Base-by-base conservation (phyloP, 768 basidiomycete genomes). In the Podaxis sp. region DNA sequence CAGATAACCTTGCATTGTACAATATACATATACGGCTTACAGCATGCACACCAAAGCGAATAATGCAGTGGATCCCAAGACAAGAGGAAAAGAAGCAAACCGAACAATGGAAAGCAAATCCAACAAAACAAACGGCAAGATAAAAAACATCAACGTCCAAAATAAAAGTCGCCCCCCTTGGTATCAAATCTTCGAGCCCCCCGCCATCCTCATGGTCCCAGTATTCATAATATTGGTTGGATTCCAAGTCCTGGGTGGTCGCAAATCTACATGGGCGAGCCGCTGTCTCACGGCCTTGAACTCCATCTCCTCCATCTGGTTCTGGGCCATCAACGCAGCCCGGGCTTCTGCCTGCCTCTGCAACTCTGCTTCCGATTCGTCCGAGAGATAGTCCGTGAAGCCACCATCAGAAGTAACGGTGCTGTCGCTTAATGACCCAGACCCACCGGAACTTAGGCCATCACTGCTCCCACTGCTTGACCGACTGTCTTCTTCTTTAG, bases 381-480 rank as follows among this genome's bases (percentile, higher is more conserved):
- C 92, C n/a, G 92, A 93, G 33, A 93, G 76, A 72, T 95, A 95
- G 72, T 95, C 93, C 12, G 93, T 95, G 70, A 95, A 95, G 15
- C 86, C 91, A 12, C 92, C 92, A 67, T 93, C 92, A 8, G 92
- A 93, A 3, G 88, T 92, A 61, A 93, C 82, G 3, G 93, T 93
- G 63, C 85, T 85, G 71, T 90, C 89, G 2, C 88, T 86, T 70
- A 85, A 67, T 19, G 87, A 88, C 40, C 86, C 84, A 53, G 82
- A 63, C 36, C 61, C 61, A 11, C 54, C 38, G 46, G 59, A 59
- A 24, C 33, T 33, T 33, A 24, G 61, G 24, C 88, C 85, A 67
- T 85, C 84, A 68, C 88, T 87, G 65, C 87, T 85, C 57, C 84
- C 80, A 69, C 84, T 85, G 66, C 78, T 81, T 26, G 82, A 80